Evolutionary conservation across 2,329 filamentous ascomycete genomes (phyloP).

Genomic region (Aspergillus eucalypticola): DNA sequence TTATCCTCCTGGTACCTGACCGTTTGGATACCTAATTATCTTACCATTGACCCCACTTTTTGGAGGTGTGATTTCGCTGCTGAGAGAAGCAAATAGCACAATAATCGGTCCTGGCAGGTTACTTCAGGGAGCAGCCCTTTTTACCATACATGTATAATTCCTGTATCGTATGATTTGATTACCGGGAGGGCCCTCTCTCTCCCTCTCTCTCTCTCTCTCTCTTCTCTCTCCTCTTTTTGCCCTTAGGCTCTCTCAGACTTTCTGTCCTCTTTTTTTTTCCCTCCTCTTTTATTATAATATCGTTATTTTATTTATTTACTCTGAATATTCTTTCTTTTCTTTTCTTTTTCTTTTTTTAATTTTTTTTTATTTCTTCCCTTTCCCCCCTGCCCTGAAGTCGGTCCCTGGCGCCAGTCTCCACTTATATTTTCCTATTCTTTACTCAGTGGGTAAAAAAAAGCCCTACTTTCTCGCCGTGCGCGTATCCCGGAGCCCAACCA

Average conservation of each 20-base stretch:
- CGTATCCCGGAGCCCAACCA: constrained; percentile 19
- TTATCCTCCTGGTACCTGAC: constrained; percentile 6
- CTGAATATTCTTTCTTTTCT: not conserved
- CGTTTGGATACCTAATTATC: constrained; percentile 9
- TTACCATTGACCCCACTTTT: constrained; percentile 4
- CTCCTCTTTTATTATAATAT: too few species aligned
- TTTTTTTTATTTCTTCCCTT: not conserved
- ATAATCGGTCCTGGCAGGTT: too few species aligned
- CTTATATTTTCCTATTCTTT: constrained; percentile 12
- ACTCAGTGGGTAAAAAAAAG: constrained; percentile 5
- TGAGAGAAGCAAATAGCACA: too few species aligned
- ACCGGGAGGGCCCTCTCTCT: too few species aligned
- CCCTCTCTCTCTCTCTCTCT: too few species aligned
- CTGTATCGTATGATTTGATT: too few species aligned
- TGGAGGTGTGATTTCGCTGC: not conserved
- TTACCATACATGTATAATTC: too few species aligned
- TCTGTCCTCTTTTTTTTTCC: not conserved
- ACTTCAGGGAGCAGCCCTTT: too few species aligned
- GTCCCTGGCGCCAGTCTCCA: constrained; percentile 27
- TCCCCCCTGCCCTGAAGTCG: not conserved
- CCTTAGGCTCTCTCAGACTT: not conserved
- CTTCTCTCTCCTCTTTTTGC: too few species aligned
- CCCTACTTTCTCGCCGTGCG: constrained; percentile 19
- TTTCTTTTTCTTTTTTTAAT: too few species aligned
- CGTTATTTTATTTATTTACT: not conserved